phyloP scores from a whole-genome alignment of 139 green algal genomes.

The Haematococcus lacustris region DNA sequence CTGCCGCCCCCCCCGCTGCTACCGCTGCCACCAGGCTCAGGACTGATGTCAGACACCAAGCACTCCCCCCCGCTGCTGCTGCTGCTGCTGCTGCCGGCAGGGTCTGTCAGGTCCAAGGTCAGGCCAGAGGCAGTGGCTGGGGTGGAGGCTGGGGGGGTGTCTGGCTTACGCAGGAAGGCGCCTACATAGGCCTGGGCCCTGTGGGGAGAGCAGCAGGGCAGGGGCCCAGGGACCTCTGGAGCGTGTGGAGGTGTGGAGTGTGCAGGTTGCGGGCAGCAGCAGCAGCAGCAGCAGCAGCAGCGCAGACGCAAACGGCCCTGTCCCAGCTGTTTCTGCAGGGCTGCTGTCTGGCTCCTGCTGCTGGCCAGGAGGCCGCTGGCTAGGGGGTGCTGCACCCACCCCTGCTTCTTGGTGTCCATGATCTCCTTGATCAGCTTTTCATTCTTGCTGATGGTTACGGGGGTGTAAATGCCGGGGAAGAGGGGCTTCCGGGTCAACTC shows the following conservation, averaged over 20 bases:
- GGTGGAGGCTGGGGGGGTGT: neutral
- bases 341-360: neutral
- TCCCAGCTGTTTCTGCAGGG: neutral
- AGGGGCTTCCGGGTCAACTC: constrained; percentile 67
- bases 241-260: too few relatives aligned
- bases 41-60: too few relatives aligned
- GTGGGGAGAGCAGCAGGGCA: neutral
- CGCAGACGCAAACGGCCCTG: neutral
- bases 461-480: constrained; percentile 81
- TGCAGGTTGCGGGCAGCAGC: too few relatives aligned
- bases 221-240: neutral
- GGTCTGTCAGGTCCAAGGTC: neutral
- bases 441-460: constrained; percentile 66
- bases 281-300: neutral
- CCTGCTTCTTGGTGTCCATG: constrained; percentile 54
- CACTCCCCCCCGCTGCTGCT: neutral
- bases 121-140: neutral
- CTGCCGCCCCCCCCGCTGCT: neutral
- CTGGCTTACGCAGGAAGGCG: constrained; percentile 67
- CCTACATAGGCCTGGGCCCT: constrained; percentile 86
- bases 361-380: too few relatives aligned
- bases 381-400: constrained; percentile 36
- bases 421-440: constrained; percentile 78
- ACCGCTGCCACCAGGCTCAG: too few relatives aligned
- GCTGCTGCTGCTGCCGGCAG: neutral